Conservation (phyloP, 148 eudicot species). For the Simmondsia chinensis region DNA sequence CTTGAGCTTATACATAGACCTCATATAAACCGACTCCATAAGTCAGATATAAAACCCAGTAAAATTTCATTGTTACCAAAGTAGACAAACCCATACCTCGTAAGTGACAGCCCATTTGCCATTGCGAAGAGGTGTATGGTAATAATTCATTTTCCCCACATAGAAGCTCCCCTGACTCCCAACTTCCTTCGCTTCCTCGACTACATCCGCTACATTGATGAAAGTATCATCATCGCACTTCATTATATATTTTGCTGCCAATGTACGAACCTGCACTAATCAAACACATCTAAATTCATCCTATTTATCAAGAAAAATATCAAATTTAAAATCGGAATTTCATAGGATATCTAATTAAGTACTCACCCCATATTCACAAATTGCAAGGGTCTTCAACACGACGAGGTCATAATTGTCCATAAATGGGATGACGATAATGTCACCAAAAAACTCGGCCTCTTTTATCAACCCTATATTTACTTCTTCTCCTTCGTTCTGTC, state of each 20-base stretch:
- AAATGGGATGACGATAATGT: slow-evolving; percentile 75
- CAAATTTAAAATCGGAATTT: neutral
- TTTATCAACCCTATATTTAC: slow-evolving; percentile 58
- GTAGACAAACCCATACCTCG: slow-evolving; percentile 37
- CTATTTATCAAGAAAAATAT: neutral
- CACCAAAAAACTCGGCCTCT: slow-evolving; percentile 82
- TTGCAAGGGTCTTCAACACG: slow-evolving; percentile 82
- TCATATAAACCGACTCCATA: no score
- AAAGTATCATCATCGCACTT: slow-evolving; percentile 94
- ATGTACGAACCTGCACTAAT: slow-evolving; percentile 42
- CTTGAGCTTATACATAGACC: no score
- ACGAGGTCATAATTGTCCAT: slow-evolving; percentile 86
- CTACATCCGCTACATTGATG: slow-evolving; percentile 74
- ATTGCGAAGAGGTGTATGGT: slow-evolving; percentile 64
- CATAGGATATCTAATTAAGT: neutral
- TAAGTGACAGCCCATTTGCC: slow-evolving; percentile 93
- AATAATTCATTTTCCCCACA: slow-evolving; percentile 71
- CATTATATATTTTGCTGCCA: slow-evolving; percentile 67
- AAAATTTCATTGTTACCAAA: no score
- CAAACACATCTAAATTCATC: neutral
- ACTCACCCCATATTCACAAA: slow-evolving; percentile 87
- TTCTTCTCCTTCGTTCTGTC: slow-evolving; percentile 60
- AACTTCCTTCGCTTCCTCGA: slow-evolving; percentile 43
- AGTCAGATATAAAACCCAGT: no score
- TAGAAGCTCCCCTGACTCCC: slow-evolving; percentile 43